Conservation (phyloP, 441 rosid species). For the Jatropha multifida region DNA sequence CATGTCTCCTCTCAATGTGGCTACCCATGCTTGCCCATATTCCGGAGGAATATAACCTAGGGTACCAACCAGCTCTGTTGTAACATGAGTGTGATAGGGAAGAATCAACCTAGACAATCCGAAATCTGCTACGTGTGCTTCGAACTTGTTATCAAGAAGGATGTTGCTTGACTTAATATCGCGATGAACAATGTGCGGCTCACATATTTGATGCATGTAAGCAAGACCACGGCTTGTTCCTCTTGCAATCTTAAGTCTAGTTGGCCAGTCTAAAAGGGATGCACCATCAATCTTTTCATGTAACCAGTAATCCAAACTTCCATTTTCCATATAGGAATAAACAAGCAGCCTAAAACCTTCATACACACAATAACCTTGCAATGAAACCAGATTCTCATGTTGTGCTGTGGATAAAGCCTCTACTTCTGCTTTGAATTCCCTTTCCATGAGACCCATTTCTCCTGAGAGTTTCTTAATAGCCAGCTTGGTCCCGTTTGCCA, state of each 20-base stretch:
- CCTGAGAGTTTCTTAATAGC: conserved; percentile 2
- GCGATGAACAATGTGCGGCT: conserved; percentile 1
- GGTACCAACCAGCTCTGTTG: neutral
- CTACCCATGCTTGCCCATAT: conserved; percentile 5
- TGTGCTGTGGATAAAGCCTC: conserved; percentile 4
- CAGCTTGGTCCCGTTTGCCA: neutral
- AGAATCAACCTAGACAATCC: conserved; percentile 3
- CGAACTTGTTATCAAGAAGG: neutral
- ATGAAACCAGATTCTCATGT: conserved; percentile 1
- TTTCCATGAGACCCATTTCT: neutral
- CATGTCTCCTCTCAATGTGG: conserved; percentile 2
- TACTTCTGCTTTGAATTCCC: conserved; percentile 6
- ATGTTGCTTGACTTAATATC: neutral
- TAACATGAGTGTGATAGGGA: conserved; percentile 4
- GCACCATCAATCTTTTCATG: conserved; percentile 1
- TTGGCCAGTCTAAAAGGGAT: neutral
- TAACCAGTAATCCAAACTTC: conserved; percentile 5
- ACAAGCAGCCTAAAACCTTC: neutral
- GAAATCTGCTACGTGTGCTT: neutral
- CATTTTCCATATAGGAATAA: neutral
- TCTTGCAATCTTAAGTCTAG: neutral
- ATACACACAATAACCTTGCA: neutral
- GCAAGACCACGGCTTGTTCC: conserved; percentile 1
- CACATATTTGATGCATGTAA: conserved; percentile 3
- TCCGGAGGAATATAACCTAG: conserved; percentile 1